Evolutionary conservation across 129 eudicot species (phyloP), one percentile per base, ranked within the genome.

Genomic region (Kitagawia praeruptora): DNA sequence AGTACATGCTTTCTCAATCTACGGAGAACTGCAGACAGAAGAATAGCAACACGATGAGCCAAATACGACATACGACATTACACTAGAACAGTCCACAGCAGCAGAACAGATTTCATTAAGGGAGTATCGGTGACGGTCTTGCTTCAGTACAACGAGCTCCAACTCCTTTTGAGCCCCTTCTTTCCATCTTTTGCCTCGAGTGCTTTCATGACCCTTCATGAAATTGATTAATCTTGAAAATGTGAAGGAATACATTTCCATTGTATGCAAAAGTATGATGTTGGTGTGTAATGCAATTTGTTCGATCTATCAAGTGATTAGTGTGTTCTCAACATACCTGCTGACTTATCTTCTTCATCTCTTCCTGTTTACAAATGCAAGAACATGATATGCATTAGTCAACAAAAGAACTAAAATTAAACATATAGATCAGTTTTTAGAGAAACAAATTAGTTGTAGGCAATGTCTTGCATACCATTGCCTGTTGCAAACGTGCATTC

Each of bases 291-390:
- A 23, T 23, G 64, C 91, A 37, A 71, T 70, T 49, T 48, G 41
- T 31, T 70, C n/a, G n/a, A n/a, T n/a, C n/a, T 27, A 31, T 8
- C 9, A 67, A 47, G 19, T 34, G 28, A 23, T 8, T 9, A 23
- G 19, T 19, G 19, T 42, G 49, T 66, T 18, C 23, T 66, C 1
- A 27, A 58, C 46, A 8, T 42, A 31, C 74, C 44, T 27, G 25
- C 97, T 90, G 91, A 75, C 87, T 85, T 58, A 81, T 76, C 80
- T 87, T 88, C 87, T 85, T 96, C 4, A 87, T 46, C 84, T 87
- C 92, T 8, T 87, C 89, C 98, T 93, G 98, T 61, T 61, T 61
- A 61, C 69, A 81, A 81, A 3, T 72, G 31, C 40, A 64, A 64
- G 23, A 77, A 77, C 51, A 70, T 8, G 34, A 18, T 53, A n/a